Evolutionary conservation across 75 land plant species (phyloP).

Genomic region (Pseudotsuga menziesii): DNA sequence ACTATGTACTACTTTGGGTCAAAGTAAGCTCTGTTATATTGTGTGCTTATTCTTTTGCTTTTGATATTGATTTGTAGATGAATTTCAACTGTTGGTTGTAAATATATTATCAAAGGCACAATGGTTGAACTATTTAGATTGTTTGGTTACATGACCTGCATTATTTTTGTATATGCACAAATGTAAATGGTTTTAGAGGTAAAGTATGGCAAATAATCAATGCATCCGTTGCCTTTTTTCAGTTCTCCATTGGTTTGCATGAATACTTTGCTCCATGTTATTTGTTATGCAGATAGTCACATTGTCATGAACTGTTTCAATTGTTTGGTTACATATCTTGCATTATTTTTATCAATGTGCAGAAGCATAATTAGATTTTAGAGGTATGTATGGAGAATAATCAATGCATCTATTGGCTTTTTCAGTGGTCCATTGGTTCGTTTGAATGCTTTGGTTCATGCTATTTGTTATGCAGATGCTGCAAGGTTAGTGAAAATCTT

Average conservation of each 20-base stretch:
- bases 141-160: background rate
- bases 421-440: conserved; percentile 77
- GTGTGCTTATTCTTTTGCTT: background rate
- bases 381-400: background rate
- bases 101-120: background rate
- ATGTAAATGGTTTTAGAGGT: background rate
- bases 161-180: background rate
- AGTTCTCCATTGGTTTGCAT: conserved; percentile 75
- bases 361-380: background rate
- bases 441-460: conserved; percentile 68
- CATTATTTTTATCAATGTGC: background rate
- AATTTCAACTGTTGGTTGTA: background rate
- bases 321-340: background rate
- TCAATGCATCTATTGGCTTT: background rate
- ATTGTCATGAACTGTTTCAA: background rate
- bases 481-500: conserved; percentile 50
- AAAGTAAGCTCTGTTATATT: background rate
- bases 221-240: conserved; percentile 8
- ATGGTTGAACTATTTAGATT: background rate
- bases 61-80: background rate
- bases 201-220: background rate
- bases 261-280: conserved; percentile 69
- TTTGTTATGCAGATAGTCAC: conserved; percentile 54
- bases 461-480: conserved; percentile 65
- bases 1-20: background rate